Conservation (phyloP, 208 protist genomes). For the Crithidia expoeki region DNA sequence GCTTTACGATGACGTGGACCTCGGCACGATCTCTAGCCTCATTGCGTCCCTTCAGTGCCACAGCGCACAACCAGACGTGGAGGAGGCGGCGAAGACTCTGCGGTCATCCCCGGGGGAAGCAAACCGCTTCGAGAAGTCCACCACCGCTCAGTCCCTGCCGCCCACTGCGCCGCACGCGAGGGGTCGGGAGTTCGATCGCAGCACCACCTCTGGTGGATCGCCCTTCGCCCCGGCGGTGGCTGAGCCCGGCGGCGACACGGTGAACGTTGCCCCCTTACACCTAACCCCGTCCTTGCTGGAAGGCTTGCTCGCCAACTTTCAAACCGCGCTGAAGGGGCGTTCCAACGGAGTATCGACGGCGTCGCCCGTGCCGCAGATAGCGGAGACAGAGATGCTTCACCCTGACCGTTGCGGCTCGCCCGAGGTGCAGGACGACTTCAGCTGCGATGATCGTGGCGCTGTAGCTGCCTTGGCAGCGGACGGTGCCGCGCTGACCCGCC, state of each 20-base stretch:
- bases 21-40: constrained; percentile 35
- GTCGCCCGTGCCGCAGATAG: constrained; percentile 9
- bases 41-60: constrained; percentile 26
- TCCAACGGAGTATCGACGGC: constrained; percentile 1
- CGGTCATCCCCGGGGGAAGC: neutral
- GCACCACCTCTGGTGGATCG: neutral
- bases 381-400: constrained; percentile 3
- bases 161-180: neutral
- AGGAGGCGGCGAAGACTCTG: neutral
- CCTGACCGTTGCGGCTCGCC: constrained; percentile 12
- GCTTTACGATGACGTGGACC: constrained; percentile 31
- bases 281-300: constrained; percentile 27
- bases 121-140: neutral
- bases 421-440: constrained; percentile 10
- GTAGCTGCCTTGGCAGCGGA: neutral
- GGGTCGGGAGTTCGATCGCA: neutral
- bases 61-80: neutral
- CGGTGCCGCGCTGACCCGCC: neutral
- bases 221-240: neutral
- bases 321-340: constrained; percentile 25
- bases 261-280: constrained; percentile 17
- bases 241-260: neutral
- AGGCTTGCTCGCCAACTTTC: constrained; percentile 28
- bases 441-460: neutral
- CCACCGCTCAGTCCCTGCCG: neutral